Evolutionary conservation across 129 eudicot species (phyloP).

Genomic region (Gnaphalium uliginosum): DNA sequence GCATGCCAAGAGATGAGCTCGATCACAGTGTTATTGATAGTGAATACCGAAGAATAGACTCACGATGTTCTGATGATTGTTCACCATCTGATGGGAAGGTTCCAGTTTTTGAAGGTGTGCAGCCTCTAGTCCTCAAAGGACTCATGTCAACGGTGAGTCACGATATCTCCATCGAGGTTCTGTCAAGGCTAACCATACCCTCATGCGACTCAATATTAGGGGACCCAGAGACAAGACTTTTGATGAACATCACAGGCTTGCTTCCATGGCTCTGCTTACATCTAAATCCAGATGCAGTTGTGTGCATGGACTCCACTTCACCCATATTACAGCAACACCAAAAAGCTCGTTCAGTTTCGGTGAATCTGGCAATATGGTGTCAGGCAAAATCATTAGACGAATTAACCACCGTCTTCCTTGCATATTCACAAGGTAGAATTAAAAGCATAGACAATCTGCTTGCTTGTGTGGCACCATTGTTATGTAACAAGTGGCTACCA

Average conservation of each 20-base stretch:
- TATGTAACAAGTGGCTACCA: constrained; percentile 79
- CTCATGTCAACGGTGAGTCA: constrained; percentile 91
- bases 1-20: constrained; percentile 90
- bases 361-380: constrained; percentile 80
- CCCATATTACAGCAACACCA: constrained; percentile 57
- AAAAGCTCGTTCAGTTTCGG: constrained; percentile 75
- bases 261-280: constrained; percentile 96
- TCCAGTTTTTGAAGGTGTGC: constrained; percentile 84
- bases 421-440: constrained; percentile 65
- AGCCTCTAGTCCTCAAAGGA: constrained; percentile 89
- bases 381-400: constrained; percentile 71
- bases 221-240: constrained; percentile 73
- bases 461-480: constrained; percentile 63
- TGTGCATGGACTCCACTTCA: constrained; percentile 45
- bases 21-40: constrained; percentile 47
- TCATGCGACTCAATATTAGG: constrained; percentile 90
- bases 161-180: constrained; percentile 70
- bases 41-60: constrained; percentile 58
- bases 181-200: constrained; percentile 72
- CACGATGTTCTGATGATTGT: constrained; percentile 34
- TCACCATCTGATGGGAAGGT: constrained; percentile 48
- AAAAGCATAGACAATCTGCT: constrained; percentile 69
- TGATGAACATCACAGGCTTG: constrained; percentile 83
- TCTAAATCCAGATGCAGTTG: constrained; percentile 59
- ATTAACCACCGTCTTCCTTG: constrained; percentile 64